Base-by-base conservation (phyloP, 2,329 filamentous ascomycete species). In the Dothideomycetes sp. region DNA sequence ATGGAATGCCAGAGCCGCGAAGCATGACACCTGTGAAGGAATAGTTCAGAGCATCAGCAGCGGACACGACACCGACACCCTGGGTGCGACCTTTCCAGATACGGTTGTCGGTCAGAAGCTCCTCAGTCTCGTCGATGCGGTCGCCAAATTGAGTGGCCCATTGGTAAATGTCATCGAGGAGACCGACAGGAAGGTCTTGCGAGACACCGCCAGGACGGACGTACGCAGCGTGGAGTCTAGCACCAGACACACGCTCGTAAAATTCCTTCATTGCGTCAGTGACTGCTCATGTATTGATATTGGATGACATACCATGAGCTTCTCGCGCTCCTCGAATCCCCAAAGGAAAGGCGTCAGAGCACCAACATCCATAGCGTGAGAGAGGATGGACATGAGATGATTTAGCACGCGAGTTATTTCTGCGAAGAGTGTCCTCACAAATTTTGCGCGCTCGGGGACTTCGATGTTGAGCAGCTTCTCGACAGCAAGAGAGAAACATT, bases 281-380 rank as follows among this genome's bases (percentile, higher is more conserved):
- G n/a, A n/a, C n/a, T n/a, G n/a, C n/a, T n/a, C n/a, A n/a, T n/a
- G n/a, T n/a, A n/a, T n/a, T n/a, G n/a, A n/a, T n/a, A n/a, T n/a
- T n/a, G n/a, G n/a, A n/a, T 13, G 22, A 59, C 77, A 61, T 73
- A 95, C 89, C 93, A 98, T 98, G 45, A 98, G 75, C 76, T 98
- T 98, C 71, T 98, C 91, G 74, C 91, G 84, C 71, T 98, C 91
- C 69, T 98, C 91, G 63, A 98, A 98, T 47, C 91, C 91, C 91
- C 91, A 98, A 70, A 98, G 65, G 76, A 98, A 98, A 53, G 91
- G 91, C 44, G 91, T 98, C 62, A 98, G 67, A 51, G 91, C 91
- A 68, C 91, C 91, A 61, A 98, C 91, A 64, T 98, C 91, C 91
- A 95, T 95, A 61, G 88, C 88, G 74, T 96, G 89, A 43, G 89